A percentile compares a stretch with the other conserved stretches of the same genome.
phyloP scores from a whole-genome alignment of 768 basidiomycete genomes.

The Lactarius hatsudake region DNA sequence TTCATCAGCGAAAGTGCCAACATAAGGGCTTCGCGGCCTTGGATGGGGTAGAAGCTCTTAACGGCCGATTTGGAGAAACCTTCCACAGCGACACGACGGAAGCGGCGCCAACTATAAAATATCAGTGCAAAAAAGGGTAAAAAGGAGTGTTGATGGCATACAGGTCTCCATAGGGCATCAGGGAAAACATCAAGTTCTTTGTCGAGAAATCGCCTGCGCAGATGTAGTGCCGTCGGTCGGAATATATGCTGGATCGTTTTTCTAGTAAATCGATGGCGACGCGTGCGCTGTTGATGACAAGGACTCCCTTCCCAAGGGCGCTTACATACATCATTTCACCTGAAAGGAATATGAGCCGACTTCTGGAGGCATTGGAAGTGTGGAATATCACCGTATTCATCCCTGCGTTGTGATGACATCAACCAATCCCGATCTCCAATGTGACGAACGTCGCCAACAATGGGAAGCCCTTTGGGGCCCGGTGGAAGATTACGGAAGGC shows the following conservation, averaged over 20 bases:
- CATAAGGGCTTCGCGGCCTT: constrained; percentile 34
- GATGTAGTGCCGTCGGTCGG: constrained; percentile 13
- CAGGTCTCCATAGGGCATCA: constrained; percentile 30
- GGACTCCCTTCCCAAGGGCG: constrained; percentile 32
- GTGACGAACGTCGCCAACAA: background rate
- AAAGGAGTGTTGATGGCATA: background rate
- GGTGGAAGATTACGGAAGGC: background rate
- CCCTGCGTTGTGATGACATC: background rate
- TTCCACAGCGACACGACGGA: constrained; percentile 29
- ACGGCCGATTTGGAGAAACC: constrained; percentile 31
- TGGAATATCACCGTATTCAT: background rate
- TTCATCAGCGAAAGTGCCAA: constrained; percentile 29
- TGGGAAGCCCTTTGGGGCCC: background rate
- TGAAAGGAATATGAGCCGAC: constrained; percentile 7
- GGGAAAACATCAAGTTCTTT: constrained; percentile 29
- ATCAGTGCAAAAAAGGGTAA: background rate
- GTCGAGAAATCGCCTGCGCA: constrained; percentile 33
- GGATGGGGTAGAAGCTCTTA: constrained; percentile 31
- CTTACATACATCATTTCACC: constrained; percentile 34
- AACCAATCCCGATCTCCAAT: background rate
- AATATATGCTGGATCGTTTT: constrained; percentile 1
- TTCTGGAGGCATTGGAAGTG: background rate
- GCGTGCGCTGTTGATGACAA: constrained; percentile 33
- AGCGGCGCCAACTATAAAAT: constrained; percentile 28
- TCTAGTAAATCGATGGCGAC: constrained; percentile 32